Evolutionary conservation across 1,139 yeast species (phyloP).

Genomic region (Blastobotrys illinoisensis): DNA sequence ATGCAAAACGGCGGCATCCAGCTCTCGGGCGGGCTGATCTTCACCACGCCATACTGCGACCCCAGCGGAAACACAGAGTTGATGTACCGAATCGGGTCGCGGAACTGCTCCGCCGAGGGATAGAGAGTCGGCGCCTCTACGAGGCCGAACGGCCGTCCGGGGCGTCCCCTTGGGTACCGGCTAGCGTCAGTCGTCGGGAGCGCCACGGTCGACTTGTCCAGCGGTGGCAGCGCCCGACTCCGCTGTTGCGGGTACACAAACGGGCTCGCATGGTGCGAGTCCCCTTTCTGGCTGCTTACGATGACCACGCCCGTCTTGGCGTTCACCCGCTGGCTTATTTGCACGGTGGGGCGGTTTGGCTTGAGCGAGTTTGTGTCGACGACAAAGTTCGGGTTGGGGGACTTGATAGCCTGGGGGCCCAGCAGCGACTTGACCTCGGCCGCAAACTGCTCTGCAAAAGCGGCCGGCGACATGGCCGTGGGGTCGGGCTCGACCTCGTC

Average conservation of each 20-base stretch:
- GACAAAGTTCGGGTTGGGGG: neutral
- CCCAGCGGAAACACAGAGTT: constrained; percentile 37
- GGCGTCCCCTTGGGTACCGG: constrained; percentile 10
- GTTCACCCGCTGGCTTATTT: neutral
- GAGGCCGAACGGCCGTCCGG: constrained; percentile 24
- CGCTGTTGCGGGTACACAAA: constrained; percentile 39
- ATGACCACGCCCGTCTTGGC: neutral
- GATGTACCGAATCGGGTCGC: constrained; percentile 40
- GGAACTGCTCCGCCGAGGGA: constrained; percentile 41
- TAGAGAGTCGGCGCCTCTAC: constrained; percentile 43
- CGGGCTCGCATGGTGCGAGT: constrained; percentile 27
- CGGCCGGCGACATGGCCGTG: neutral
- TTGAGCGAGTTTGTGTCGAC: neutral
- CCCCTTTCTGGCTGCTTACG: neutral
- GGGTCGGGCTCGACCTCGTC: neutral
- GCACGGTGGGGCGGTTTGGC: neutral
- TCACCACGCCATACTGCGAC: constrained; percentile 59
- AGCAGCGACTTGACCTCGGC: neutral
- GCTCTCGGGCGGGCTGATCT: constrained; percentile 49
- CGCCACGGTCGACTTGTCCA: constrained; percentile 35
- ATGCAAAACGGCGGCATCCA: constrained; percentile 39
- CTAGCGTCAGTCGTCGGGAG: constrained; percentile 4
- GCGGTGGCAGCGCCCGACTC: constrained; percentile 40
- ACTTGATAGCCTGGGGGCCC: neutral
- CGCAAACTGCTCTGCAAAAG: neutral